Evolutionary conservation across 148 eudicot species (phyloP), one percentile per base, ranked within the genome.

Genomic region (Diospyros lotus): DNA sequence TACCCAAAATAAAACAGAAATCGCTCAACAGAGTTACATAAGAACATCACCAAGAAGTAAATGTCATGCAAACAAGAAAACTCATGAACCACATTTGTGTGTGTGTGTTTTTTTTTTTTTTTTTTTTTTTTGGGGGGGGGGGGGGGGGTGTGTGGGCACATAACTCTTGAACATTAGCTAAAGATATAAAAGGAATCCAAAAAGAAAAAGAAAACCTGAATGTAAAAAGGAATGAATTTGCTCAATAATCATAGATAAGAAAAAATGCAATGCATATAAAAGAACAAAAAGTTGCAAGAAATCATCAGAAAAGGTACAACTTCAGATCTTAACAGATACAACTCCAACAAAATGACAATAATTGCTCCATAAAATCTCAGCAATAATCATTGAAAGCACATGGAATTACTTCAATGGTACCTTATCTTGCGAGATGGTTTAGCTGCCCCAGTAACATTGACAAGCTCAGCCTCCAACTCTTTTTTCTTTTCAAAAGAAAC

Each of bases 391-490:
- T 60, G 44, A 18, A 28, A 9, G 63, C 5, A 43, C 61, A 55
- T 28, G 65, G 11, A 76, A 59, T 43, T 39, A 67, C 70, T 28
- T 9, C 48, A 65, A 55, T 48, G 56, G 75, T 73, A 96, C 99
- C 99, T 96, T 79, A 96, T 91, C 81, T 93, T 93, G 43, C 99
- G 97, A 66, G 97, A 87, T 69, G 98, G 98, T 80, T 82, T 91
- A 52, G 97, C 97, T 52, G 73, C 75, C 80, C 90, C 99, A 6
- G 81, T 78, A 80, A 96, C 99, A 87, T 91, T 96, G 74, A 74
- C 93, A 77, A 96, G 92, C 86, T 96, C 99, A 15, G 97, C 97
- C 83, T 96, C 99, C 78, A 96, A 84, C 84, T 96, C 99, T 93
- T 96, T 96, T 96, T 89, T 96, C 99, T 96, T 76, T 11, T 8